Conservation (phyloP, 441 rosid species). For the Jatropha multifida region DNA sequence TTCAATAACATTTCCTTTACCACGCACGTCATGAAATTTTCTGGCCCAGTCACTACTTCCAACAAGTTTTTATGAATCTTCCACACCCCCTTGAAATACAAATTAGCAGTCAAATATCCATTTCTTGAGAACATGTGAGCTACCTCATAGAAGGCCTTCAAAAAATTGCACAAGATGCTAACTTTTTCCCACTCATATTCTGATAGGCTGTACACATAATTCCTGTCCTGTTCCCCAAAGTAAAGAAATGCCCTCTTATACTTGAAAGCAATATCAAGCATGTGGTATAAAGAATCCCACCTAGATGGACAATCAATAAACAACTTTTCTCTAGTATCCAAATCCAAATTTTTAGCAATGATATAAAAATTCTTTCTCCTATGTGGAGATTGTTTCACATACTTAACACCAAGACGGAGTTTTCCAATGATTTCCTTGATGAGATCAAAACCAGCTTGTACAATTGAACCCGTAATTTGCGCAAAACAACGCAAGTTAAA, state of each 20-base stretch:
- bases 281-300: slow-evolving; percentile 6
- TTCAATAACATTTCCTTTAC: slow-evolving; percentile 4
- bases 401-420: neutral
- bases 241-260: neutral
- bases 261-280: neutral
- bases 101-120: neutral
- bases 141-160: neutral
- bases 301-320: neutral
- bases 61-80: neutral
- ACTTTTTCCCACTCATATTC: neutral
- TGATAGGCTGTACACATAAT: neutral
- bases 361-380: slow-evolving; percentile 24
- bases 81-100: slow-evolving; percentile 5
- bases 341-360: slow-evolving; percentile 25
- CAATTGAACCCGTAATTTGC: neutral
- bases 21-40: slow-evolving; percentile 3
- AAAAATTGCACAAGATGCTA: neutral
- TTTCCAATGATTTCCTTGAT: neutral
- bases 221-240: slow-evolving; percentile 10
- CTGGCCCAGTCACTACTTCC: neutral
- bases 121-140: neutral
- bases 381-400: slow-evolving; percentile 27
- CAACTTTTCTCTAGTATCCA: slow-evolving; percentile 26
- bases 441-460: neutral
- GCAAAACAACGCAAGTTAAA: neutral